Evolutionary conservation across 257 asterid species (phyloP).

Genomic region (Solanum sejunctum): DNA sequence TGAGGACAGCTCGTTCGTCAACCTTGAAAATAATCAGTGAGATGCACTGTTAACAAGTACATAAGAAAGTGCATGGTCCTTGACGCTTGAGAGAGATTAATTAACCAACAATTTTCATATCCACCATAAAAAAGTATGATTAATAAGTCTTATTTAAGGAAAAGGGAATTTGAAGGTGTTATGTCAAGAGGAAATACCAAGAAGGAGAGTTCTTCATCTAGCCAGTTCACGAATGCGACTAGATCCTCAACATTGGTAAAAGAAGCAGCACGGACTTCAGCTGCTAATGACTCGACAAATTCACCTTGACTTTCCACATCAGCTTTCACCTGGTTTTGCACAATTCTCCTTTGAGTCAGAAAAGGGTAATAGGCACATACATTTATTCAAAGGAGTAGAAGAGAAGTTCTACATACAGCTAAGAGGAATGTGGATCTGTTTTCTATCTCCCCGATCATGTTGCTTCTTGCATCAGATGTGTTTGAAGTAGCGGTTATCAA

Average conservation of each 20-base stretch:
- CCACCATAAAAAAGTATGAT: not conserved
- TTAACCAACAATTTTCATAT: not conserved
- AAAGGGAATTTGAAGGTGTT: not conserved
- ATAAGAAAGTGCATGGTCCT: not conserved
- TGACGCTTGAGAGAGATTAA: not conserved
- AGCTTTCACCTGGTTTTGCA: slow-evolving; percentile 76
- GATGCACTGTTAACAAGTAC: not conserved
- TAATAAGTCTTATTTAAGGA: not conserved
- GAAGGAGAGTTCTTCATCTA: slow-evolving; percentile 89
- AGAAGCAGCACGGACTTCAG: slow-evolving; percentile 78
- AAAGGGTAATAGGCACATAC: not conserved
- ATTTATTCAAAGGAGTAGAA: not conserved
- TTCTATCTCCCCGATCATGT: slow-evolving; percentile 96
- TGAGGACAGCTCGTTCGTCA: slow-evolving; percentile 95
- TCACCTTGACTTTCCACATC: slow-evolving; percentile 98
- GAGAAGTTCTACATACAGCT: slow-evolving; percentile 50
- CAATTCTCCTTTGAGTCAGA: slow-evolving; percentile 3
- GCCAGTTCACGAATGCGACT: slow-evolving; percentile 89
- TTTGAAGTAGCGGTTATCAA: slow-evolving; percentile 51
- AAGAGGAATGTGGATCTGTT: slow-evolving; percentile 80
- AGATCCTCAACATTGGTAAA: slow-evolving; percentile 60
- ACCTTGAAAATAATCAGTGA: slow-evolving; percentile 31
- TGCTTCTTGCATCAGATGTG: slow-evolving; percentile 72
- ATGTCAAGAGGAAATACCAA: slow-evolving; percentile 32
- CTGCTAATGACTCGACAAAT: slow-evolving; percentile 77